Evolutionary conservation across 2,329 filamentous ascomycete genomes (phyloP).

Genomic region (Truncatella angustata): DNA sequence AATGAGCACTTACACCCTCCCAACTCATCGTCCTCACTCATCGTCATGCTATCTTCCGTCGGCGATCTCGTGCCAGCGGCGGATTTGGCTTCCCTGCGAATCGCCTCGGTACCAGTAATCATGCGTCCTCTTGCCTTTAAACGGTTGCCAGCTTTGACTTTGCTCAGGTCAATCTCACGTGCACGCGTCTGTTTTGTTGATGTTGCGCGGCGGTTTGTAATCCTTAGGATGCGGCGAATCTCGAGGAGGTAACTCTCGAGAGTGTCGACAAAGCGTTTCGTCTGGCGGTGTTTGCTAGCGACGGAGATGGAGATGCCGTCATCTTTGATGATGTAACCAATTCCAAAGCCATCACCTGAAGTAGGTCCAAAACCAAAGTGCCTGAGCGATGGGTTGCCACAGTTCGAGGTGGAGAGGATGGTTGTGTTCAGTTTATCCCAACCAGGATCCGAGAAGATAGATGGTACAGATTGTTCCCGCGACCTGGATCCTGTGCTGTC

Average conservation of each 20-base stretch:
- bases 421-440: slow-evolving; percentile 97
- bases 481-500: slow-evolving; percentile 53
- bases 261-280: slow-evolving; percentile 82
- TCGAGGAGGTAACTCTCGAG: slow-evolving; percentile 89
- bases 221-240: slow-evolving; percentile 77
- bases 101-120: slow-evolving; percentile 58
- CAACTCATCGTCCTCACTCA: slow-evolving; percentile 84
- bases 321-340: slow-evolving; percentile 98
- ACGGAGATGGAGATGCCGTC: slow-evolving; percentile 88
- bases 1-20: slow-evolving; percentile 76
- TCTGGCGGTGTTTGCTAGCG: slow-evolving; percentile 91
- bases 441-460: slow-evolving; percentile 81
- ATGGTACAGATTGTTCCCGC: slow-evolving; percentile 57
- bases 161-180: slow-evolving; percentile 47
- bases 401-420: slow-evolving; percentile 96
- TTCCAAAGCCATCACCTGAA: slow-evolving; percentile 90
- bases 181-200: slow-evolving; percentile 47
- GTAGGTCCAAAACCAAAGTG: slow-evolving; percentile 98
- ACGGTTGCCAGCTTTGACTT: slow-evolving; percentile 39
- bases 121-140: slow-evolving; percentile 72
- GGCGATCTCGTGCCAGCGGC: slow-evolving; percentile 56
- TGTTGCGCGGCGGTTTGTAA: slow-evolving; percentile 52
- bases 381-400: slow-evolving; percentile 88
- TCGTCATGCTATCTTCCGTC: slow-evolving; percentile 66
- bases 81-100: slow-evolving; percentile 34